Conservation (phyloP, 75 land plant genomes). For the Pseudotsuga menziesii region DNA sequence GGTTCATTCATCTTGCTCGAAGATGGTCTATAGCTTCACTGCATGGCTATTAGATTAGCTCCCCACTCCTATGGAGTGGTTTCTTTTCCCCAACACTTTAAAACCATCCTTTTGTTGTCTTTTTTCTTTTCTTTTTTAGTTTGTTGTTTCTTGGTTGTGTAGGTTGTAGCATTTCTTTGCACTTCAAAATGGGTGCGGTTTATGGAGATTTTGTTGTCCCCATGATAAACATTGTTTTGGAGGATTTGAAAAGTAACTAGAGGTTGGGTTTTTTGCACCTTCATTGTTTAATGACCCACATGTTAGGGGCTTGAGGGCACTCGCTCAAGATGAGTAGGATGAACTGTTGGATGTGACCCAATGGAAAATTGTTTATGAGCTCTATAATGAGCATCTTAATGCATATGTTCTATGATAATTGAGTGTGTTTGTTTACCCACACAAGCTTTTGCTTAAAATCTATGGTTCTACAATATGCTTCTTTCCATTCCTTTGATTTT, state of each 20-base stretch:
- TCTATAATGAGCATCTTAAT: too few species aligned
- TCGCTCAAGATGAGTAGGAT: too few species aligned
- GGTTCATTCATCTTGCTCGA: not conserved
- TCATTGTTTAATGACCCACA: constrained; percentile 35
- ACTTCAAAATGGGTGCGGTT: not conserved
- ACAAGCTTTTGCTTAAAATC: too few species aligned
- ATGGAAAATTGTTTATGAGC: too few species aligned
- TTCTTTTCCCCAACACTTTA: constrained; percentile 8
- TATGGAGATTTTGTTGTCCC: constrained; percentile 7
- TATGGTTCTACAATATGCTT: too few species aligned
- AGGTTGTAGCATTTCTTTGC: not conserved
- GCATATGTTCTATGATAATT: too few species aligned
- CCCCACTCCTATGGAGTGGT: constrained; percentile 7
- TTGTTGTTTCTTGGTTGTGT: not conserved
- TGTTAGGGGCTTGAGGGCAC: too few species aligned
- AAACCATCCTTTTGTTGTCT: not conserved
- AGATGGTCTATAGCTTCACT: not conserved
- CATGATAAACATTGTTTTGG: constrained; percentile 47
- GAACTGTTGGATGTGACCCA: too few species aligned
- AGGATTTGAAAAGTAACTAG: constrained; percentile 66
- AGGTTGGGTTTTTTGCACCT: constrained; percentile 44
- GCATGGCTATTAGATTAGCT: constrained; percentile 8
- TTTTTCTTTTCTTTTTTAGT: not conserved
- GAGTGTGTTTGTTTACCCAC: too few species aligned
- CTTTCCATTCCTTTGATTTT: too few species aligned